Evolutionary conservation across 257 asterid genomes (phyloP).

Genomic region (Lycium barbarum): DNA sequence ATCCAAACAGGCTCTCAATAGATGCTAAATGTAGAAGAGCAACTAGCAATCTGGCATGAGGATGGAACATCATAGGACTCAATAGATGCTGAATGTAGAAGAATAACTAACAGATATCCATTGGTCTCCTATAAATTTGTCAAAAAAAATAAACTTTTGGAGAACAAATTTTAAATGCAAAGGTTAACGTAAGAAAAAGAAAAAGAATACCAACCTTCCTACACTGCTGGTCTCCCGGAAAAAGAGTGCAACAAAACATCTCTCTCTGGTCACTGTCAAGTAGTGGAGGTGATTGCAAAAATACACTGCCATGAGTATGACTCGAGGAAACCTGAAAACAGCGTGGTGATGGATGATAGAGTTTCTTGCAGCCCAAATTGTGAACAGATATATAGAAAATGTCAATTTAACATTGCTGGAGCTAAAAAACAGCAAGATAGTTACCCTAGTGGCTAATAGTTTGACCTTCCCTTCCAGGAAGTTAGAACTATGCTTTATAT

Average conservation of each 20-base stretch:
- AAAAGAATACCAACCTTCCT: constrained; percentile 51
- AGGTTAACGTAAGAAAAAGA: neutral
- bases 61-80: constrained; percentile 6
- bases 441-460: neutral
- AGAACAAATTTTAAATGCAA: constrained; percentile 8
- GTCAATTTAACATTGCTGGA: neutral
- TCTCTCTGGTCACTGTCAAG: constrained; percentile 77
- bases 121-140: neutral
- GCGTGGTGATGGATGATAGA: constrained; percentile 10
- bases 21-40: neutral
- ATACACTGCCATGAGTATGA: constrained; percentile 66
- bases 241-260: constrained; percentile 77
- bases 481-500: neutral
- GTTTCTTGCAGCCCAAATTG: neutral
- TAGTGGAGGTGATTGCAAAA: constrained; percentile 69
- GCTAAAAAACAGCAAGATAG: neutral
- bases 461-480: constrained; percentile 17
- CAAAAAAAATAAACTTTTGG: neutral
- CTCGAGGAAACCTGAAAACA: constrained; percentile 63
- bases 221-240: constrained; percentile 67
- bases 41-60: neutral
- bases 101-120: neutral
- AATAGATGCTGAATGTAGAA: neutral
- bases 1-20: too few species aligned
- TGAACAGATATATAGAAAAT: neutral